These are phyloP conservation scores for Paecilomyces sp. DNA, from an alignment of 2,329 filamentous ascomycete genomes.

Conservation along the genomic window DNA sequence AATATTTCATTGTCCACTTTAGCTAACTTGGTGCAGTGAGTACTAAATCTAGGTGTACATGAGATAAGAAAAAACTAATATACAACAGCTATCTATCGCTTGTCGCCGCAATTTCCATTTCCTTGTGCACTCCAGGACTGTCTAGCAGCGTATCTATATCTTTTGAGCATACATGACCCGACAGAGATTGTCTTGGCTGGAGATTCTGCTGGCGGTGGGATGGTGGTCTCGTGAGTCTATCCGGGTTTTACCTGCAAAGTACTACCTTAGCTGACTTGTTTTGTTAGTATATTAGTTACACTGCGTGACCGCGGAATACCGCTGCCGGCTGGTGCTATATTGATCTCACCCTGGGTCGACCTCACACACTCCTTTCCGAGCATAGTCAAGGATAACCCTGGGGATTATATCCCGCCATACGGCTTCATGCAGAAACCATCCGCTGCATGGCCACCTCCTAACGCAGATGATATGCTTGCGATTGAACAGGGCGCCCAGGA, in stretches of 20 bases:
- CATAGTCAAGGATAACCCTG: constrained; percentile 60
- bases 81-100: constrained; percentile 60
- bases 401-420: constrained; percentile 81
- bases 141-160: constrained; percentile 75
- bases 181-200: constrained; percentile 80
- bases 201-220: constrained; percentile 88
- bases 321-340: constrained; percentile 77
- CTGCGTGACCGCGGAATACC: constrained; percentile 77
- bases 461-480: constrained; percentile 60
- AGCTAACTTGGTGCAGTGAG: constrained; percentile 11
- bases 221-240: constrained; percentile 58
- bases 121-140: constrained; percentile 90
- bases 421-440: constrained; percentile 92
- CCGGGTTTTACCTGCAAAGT: neutral
- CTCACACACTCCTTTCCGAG: constrained; percentile 94
- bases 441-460: constrained; percentile 84
- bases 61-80: constrained; percentile 9
- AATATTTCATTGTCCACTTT: neutral
- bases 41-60: neutral
- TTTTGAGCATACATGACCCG: constrained; percentile 69
- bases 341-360: constrained; percentile 95
- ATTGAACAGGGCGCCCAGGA: constrained; percentile 44
- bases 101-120: constrained; percentile 92
- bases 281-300: constrained; percentile 59
- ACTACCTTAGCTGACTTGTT: constrained; percentile 11